Percentiles rank a stretch among this genome's conserved stretches.
phyloP scores from a whole-genome alignment of 257 asterid genomes.

The Penstemon eatonii region DNA sequence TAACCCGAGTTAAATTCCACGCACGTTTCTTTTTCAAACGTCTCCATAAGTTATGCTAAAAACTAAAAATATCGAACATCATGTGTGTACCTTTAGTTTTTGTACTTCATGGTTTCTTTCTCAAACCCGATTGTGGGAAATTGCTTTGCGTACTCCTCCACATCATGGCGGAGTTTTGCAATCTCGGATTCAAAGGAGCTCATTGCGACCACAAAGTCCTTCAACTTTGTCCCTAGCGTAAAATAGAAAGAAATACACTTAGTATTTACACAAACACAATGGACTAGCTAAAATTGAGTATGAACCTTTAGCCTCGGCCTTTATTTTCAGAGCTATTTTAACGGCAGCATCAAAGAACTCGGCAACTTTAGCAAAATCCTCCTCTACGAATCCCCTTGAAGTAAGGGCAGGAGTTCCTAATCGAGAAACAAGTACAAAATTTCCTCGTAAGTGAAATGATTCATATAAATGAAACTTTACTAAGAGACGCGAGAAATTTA shows the following conservation, averaged over 20 bases:
- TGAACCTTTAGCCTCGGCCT: conserved; percentile 56
- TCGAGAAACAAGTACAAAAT: not conserved
- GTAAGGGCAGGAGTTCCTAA: conserved; percentile 93
- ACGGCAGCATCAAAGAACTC: conserved; percentile 66
- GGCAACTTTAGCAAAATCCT: conserved; percentile 30
- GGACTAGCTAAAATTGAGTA: not conserved
- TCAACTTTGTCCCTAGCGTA: conserved; percentile 70
- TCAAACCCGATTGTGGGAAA: conserved; percentile 86
- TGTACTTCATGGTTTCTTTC: conserved; percentile 89
- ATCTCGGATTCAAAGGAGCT: conserved; percentile 64
- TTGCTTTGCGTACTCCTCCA: conserved; percentile 37
- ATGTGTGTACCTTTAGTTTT: conserved; percentile 33
- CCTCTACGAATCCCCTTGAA: conserved; percentile 78
- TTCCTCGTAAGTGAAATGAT: not conserved
- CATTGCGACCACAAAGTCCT: conserved; percentile 70
- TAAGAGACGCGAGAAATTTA: conserved; percentile 22
- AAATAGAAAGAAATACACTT: not conserved
- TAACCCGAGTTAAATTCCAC: too few species aligned
- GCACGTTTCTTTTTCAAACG: too few species aligned
- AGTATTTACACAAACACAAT: not conserved
- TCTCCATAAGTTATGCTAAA: too few species aligned
- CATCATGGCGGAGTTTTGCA: not conserved
- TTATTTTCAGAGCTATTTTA: conserved; percentile 53
- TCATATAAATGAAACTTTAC: not conserved
- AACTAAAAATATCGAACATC: too few species aligned